Percentiles rank a stretch among this genome's conserved stretches.
phyloP scores from a whole-genome alignment of 2,329 filamentous ascomycete genomes.

The Colletotrichum sp. region DNA sequence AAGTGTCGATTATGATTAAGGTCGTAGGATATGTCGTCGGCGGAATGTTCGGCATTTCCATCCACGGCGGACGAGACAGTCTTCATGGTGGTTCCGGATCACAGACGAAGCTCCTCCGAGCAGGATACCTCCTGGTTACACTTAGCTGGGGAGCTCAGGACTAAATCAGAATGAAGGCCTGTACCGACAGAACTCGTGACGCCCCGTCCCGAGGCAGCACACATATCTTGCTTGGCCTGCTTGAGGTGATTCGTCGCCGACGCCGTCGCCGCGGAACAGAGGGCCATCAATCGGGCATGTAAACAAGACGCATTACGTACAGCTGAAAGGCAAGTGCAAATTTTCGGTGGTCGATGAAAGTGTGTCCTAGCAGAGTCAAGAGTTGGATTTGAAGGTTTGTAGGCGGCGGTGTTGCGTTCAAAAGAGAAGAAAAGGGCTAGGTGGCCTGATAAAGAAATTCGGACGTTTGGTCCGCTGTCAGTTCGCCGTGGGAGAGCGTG shows the following conservation, averaged over 20 bases:
- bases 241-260: not conserved
- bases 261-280: not conserved
- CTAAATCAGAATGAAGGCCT: not conserved
- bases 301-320: not conserved
- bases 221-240: not conserved
- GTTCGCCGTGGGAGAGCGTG: no score
- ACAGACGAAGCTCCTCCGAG: not conserved
- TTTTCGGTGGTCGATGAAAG: not conserved
- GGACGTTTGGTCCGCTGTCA: no score
- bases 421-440: not conserved
- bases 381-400: not conserved
- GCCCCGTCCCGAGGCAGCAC: not conserved
- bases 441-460: not conserved
- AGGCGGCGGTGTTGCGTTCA: not conserved
- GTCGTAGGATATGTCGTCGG: no score
- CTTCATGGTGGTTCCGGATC: not conserved
- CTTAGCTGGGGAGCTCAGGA: not conserved
- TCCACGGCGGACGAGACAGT: not conserved
- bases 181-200: not conserved
- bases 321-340: not conserved
- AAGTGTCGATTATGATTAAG: no score
- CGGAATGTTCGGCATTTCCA: not conserved
- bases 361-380: not conserved
- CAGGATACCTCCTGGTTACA: not conserved
- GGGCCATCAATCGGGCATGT: not conserved